A percentile compares a stretch with the other conserved stretches of the same genome.
Conservation (phyloP, 768 basidiomycete genomes). For the Russula emetica region DNA sequence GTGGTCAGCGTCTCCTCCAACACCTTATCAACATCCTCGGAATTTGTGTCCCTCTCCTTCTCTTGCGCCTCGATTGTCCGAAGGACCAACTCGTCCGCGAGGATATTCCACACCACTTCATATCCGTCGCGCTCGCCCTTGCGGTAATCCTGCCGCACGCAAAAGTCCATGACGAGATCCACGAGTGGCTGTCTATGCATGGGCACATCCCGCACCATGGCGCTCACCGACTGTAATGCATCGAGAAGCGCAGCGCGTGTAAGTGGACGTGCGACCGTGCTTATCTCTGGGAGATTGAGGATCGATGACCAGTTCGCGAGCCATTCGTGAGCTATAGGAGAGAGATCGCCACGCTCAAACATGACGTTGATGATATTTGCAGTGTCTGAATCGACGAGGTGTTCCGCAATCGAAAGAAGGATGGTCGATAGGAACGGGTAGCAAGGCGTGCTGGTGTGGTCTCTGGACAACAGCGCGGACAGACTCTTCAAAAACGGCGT, state of each 20-base stretch:
- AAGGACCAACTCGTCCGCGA: slow-evolving; percentile 31
- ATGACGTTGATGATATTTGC: slow-evolving; percentile 57
- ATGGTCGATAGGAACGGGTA: slow-evolving; percentile 59
- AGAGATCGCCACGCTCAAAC: slow-evolving; percentile 62
- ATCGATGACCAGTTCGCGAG: slow-evolving; percentile 60
- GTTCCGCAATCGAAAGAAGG: slow-evolving; percentile 61
- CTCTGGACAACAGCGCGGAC: slow-evolving; percentile 58
- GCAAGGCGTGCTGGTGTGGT: slow-evolving; percentile 49
- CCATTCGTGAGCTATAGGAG: slow-evolving; percentile 71
- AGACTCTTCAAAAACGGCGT: slow-evolving; percentile 59
- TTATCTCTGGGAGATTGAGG: slow-evolving; percentile 42
- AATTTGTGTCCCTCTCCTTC: slow-evolving; percentile 43
- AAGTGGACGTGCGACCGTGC: slow-evolving; percentile 38
- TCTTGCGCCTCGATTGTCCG: slow-evolving; percentile 34
- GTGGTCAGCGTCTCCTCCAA: slow-evolving; percentile 20
- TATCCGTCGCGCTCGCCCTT: slow-evolving; percentile 25
- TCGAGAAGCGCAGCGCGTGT: slow-evolving; percentile 57
- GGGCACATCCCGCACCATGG: slow-evolving; percentile 65
- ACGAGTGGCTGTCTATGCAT: slow-evolving; percentile 52
- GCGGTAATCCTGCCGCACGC: slow-evolving; percentile 34
- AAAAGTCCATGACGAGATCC: slow-evolving; percentile 53
- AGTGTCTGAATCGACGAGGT: slow-evolving; percentile 66
- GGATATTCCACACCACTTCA: slow-evolving; percentile 28
- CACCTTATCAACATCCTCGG: slow-evolving; percentile 7
- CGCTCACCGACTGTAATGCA: slow-evolving; percentile 54